A percentile compares a stretch with the other conserved stretches of the same genome.
These are phyloP conservation scores for Rhodotorula sp. DNA, from an alignment of 1,284 basidiomycete genomes.

Conservation along the genomic window DNA sequence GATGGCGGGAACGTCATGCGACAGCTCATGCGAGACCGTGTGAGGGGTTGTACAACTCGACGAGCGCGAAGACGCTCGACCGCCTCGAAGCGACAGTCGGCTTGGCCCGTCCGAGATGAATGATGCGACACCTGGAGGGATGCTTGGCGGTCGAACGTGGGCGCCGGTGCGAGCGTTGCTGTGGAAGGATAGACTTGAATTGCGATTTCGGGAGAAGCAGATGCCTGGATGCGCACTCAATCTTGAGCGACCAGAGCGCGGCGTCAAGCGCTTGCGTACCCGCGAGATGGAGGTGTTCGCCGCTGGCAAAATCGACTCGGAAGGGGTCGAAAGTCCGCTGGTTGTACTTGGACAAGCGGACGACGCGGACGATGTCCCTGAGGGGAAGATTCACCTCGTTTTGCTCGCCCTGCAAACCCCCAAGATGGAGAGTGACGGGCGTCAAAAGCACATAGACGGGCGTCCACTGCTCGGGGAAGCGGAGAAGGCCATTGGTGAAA, in stretches of 20 bases:
- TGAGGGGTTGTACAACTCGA: not conserved
- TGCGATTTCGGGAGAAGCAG: not conserved
- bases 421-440: not conserved
- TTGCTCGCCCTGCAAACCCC: not conserved
- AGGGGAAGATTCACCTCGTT: not conserved
- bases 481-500: not conserved
- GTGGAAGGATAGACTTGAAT: not conserved
- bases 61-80: too few species aligned
- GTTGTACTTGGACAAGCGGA: not conserved
- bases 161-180: slow-evolving; percentile 1
- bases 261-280: not conserved
- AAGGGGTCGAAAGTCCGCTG: not conserved
- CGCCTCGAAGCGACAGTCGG: not conserved
- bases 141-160: not conserved
- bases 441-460: not conserved
- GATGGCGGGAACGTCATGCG: not conserved
- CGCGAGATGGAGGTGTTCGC: not conserved
- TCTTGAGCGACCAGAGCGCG: slow-evolving; percentile 2
- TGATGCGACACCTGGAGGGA: not conserved
- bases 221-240: not conserved
- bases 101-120: too few species aligned
- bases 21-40: not conserved
- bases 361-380: not conserved
- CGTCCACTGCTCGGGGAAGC: not conserved
- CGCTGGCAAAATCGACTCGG: not conserved